phyloP scores from a whole-genome alignment of 371 early-diverging fungal species.

The Rhizopus sp. region DNA sequence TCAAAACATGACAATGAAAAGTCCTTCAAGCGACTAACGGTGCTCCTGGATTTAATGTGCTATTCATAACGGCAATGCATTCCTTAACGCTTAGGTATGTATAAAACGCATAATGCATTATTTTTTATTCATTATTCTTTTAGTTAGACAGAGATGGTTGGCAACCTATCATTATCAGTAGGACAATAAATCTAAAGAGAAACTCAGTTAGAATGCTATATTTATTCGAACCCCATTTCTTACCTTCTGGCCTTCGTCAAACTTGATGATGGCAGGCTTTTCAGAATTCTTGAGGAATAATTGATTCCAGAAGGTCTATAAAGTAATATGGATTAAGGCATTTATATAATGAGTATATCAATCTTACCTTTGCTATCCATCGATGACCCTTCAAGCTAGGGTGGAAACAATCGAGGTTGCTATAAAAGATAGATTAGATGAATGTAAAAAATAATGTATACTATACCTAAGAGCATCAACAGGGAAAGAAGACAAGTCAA shows the following conservation, averaged over 20 bases:
- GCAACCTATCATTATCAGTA: conserved; percentile 13
- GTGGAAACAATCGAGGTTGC: conserved; percentile 20
- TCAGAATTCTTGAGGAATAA: conserved; percentile 12
- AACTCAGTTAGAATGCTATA: background rate
- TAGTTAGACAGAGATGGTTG: conserved; percentile 4
- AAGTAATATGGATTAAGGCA: background rate
- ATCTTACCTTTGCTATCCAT: conserved; percentile 24
- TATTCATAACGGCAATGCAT: too few species aligned
- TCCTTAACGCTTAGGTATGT: too few species aligned
- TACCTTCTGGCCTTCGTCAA: conserved; percentile 20
- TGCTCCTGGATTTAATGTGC: too few species aligned
- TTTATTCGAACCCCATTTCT: background rate
- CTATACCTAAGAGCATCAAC: conserved; percentile 26
- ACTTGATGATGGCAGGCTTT: conserved; percentile 18
- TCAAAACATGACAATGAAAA: too few species aligned
- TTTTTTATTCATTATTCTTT: too few species aligned
- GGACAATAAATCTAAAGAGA: conserved; percentile 13
- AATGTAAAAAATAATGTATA: background rate
- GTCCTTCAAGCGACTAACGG: too few species aligned
- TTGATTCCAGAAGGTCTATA: conserved; percentile 25
- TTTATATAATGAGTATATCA: background rate
- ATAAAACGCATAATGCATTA: too few species aligned
- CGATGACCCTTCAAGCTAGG: conserved; percentile 24
- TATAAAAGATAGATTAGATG: background rate
- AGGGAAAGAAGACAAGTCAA: conserved; percentile 22